Conservation (phyloP, 352 stramenopile species). For the Phytophthora kernoviae region DNA sequence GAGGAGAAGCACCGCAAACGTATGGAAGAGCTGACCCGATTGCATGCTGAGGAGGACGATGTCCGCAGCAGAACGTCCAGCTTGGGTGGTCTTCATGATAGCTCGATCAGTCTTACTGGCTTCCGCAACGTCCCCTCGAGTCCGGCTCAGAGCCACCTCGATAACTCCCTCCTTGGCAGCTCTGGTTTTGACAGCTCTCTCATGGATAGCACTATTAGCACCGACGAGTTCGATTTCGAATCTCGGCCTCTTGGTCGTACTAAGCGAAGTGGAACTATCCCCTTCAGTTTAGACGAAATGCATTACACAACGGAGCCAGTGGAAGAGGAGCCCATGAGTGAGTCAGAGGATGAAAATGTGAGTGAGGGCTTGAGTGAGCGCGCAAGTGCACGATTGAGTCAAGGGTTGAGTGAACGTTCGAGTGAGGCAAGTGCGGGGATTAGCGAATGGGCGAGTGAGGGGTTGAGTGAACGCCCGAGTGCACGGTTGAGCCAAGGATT, state of each 20-base stretch:
- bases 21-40: conserved; percentile 71
- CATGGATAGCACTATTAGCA: conserved; percentile 19
- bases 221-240: conserved; percentile 49
- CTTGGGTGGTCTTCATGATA: conserved; percentile 46
- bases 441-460: conserved; percentile 4
- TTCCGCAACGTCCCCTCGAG: background rate
- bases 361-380: conserved; percentile 4
- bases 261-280: conserved; percentile 61
- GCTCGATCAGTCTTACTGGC: conserved; percentile 30
- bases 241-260: conserved; percentile 34
- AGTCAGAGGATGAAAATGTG: conserved; percentile 31
- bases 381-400: conserved; percentile 2
- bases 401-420: background rate
- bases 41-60: conserved; percentile 44
- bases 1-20: conserved; percentile 58
- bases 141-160: background rate
- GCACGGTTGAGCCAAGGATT: background rate
- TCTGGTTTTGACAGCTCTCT: too few species aligned
- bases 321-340: conserved; percentile 29
- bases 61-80: conserved; percentile 51
- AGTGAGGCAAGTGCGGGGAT: background rate
- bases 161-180: background rate
- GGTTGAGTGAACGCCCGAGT: conserved; percentile 1
- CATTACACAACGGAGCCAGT: conserved; percentile 37
- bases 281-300: conserved; percentile 42